Evolutionary conservation across 2,329 filamentous ascomycete species (phyloP).

Genomic region (Apiospora koreana): DNA sequence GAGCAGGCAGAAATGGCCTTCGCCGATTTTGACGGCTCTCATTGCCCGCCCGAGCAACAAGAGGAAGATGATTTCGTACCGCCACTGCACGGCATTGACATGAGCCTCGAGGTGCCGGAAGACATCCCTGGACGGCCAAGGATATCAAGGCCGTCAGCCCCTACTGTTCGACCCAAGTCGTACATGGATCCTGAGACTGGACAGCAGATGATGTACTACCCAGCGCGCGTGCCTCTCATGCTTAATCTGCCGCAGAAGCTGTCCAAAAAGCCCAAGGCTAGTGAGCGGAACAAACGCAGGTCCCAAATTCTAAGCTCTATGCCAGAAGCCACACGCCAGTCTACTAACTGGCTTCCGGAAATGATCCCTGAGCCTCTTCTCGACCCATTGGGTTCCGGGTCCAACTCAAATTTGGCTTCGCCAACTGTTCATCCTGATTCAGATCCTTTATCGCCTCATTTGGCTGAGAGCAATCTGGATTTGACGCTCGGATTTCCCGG

Average conservation of each 20-base stretch:
- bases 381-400: conserved; percentile 35
- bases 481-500: neutral
- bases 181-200: conserved; percentile 66
- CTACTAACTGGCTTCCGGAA: conserved; percentile 32
- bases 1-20: conserved; percentile 69
- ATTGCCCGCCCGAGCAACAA: conserved; percentile 60
- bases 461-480: neutral
- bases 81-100: conserved; percentile 23
- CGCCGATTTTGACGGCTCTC: conserved; percentile 79
- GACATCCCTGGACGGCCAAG: conserved; percentile 21
- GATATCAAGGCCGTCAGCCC: conserved; percentile 35
- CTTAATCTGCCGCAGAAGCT: conserved; percentile 88
- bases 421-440: conserved; percentile 13
- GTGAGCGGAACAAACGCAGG: conserved; percentile 67
- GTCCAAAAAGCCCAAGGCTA: conserved; percentile 69
- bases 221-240: conserved; percentile 90
- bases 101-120: conserved; percentile 20
- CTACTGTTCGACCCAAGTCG: conserved; percentile 48
- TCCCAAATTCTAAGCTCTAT: conserved; percentile 72
- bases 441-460: neutral
- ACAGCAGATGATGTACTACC: conserved; percentile 90
- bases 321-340: conserved; percentile 42
- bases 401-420: conserved; percentile 15
- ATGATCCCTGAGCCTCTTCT: conserved; percentile 26
- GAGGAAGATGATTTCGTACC: conserved; percentile 21